Evolutionary conservation across 2,329 filamentous ascomycete genomes (phyloP).

Genomic region (Neurospora sp.): DNA sequence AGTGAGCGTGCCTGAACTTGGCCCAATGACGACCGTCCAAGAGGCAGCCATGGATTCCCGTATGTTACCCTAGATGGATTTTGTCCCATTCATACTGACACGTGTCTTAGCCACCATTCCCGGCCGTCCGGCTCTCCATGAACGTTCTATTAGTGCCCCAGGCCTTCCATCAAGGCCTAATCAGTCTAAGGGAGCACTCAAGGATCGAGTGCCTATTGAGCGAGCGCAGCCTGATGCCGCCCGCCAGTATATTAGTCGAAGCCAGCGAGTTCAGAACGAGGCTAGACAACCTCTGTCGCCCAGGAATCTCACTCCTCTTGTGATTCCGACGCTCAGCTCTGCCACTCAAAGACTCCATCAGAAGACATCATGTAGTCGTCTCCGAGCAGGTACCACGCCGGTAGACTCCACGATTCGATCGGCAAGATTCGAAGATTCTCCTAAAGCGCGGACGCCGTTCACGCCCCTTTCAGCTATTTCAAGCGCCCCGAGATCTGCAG

Average conservation of each 20-base stretch:
- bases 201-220: conserved; percentile 24
- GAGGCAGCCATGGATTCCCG: conserved; percentile 61
- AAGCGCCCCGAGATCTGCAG: conserved; percentile 34
- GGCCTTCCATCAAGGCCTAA: conserved; percentile 39
- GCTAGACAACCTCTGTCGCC: conserved; percentile 34
- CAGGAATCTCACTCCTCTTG: conserved; percentile 44
- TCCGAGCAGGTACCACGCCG: conserved; percentile 34
- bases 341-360: conserved; percentile 23
- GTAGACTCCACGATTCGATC: conserved; percentile 31
- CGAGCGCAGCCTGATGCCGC: conserved; percentile 20
- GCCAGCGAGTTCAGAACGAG: conserved; percentile 13
- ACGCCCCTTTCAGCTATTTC: conserved; percentile 34
- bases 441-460: conserved; percentile 33
- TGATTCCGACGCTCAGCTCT: conserved; percentile 38
- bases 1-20: conserved; percentile 53
- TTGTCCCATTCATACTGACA: conserved; percentile 3
- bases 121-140: conserved; percentile 52
- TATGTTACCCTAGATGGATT: conserved; percentile 30
- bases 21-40: conserved; percentile 59
- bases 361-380: conserved; percentile 33
- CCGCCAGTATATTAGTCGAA: conserved; percentile 14
- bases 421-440: conserved; percentile 36
- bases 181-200: conserved; percentile 24
- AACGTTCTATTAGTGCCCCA: conserved; percentile 54
- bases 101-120: conserved; percentile 50